Conservation (phyloP, 2,329 filamentous ascomycete species). For the Teratosphaeriaceae sp. region DNA sequence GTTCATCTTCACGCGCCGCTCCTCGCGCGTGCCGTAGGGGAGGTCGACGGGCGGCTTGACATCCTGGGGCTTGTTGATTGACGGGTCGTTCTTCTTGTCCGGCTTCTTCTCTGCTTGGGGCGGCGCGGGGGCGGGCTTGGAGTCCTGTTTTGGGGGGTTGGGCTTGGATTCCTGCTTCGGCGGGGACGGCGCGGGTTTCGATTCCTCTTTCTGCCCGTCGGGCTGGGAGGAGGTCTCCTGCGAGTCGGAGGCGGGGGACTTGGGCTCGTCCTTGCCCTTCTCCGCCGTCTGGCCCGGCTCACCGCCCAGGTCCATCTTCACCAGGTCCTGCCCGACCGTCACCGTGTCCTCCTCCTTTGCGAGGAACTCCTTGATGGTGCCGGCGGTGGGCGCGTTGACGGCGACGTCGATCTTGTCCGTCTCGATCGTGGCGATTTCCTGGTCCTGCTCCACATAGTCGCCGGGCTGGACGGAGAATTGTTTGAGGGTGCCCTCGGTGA, state of each 20-base stretch:
- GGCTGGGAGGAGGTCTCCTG: conserved; percentile 52
- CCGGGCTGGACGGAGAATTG: conserved; percentile 91
- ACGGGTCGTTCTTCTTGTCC: conserved; percentile 28
- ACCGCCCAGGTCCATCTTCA: conserved; percentile 76
- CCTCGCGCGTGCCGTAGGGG: conserved; percentile 67
- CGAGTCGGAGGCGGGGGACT: conserved; percentile 52
- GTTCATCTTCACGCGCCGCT: conserved; percentile 98
- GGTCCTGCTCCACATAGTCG: conserved; percentile 89
- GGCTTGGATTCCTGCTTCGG: conserved; percentile 45
- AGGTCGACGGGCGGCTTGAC: conserved; percentile 33
- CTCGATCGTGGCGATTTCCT: conserved; percentile 98
- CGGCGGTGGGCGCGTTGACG: conserved; percentile 87
- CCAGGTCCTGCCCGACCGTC: conserved; percentile 83
- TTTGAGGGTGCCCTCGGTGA: conserved; percentile 94
- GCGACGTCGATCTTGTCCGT: conserved; percentile 99
- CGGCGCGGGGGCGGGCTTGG: conserved; percentile 25
- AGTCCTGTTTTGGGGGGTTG: conserved; percentile 30
- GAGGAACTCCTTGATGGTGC: conserved; percentile 85
- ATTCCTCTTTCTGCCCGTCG: conserved; percentile 42
- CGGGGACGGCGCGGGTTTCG: conserved; percentile 37
- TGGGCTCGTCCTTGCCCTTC: conserved; percentile 48
- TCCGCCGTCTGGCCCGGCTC: conserved; percentile 50
- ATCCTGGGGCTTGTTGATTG: conserved; percentile 37
- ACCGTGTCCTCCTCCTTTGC: conserved; percentile 95
- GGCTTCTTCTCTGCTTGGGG: conserved; percentile 35